Conservation (phyloP, 2,329 filamentous ascomycete genomes). For the Penicillium fuscoglaucum region DNA sequence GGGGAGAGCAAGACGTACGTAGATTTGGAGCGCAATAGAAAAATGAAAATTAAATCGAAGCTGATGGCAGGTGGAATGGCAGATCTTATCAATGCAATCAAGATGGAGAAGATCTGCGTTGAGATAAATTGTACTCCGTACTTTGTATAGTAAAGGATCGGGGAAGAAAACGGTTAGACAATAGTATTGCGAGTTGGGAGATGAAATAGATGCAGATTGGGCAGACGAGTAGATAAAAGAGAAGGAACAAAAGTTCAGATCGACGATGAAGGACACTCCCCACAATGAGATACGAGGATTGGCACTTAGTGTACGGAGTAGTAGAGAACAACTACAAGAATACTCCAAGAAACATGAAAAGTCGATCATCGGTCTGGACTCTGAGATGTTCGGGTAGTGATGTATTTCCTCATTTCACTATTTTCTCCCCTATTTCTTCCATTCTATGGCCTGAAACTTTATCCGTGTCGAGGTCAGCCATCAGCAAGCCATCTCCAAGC, state of each 20-base stretch:
- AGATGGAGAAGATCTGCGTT: not conserved
- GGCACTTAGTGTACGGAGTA: not conserved
- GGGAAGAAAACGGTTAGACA: not conserved
- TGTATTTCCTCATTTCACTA: not conserved
- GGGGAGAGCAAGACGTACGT: not conserved
- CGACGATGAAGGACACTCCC: slow-evolving; percentile 9
- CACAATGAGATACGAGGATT: slow-evolving; percentile 16
- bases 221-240: slow-evolving; percentile 13
- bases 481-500: not conserved
- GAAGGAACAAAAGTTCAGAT: slow-evolving; percentile 17
- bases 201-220: slow-evolving; percentile 16
- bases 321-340: not conserved
- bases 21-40: not conserved
- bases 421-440: not conserved
- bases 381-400: not conserved
- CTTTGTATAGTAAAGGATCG: not conserved
- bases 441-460: not conserved
- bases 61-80: not conserved
- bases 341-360: not conserved
- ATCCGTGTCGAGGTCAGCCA: not conserved
- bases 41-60: not conserved
- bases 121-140: not conserved
- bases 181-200: slow-evolving; percentile 11
- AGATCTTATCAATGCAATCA: slow-evolving; percentile 2
- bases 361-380: slow-evolving; percentile 6